Percentiles rank a stretch among this genome's conserved stretches.
phyloP scores from a whole-genome alignment of 2,329 filamentous ascomycete genomes.

The Fusarium compactum region DNA sequence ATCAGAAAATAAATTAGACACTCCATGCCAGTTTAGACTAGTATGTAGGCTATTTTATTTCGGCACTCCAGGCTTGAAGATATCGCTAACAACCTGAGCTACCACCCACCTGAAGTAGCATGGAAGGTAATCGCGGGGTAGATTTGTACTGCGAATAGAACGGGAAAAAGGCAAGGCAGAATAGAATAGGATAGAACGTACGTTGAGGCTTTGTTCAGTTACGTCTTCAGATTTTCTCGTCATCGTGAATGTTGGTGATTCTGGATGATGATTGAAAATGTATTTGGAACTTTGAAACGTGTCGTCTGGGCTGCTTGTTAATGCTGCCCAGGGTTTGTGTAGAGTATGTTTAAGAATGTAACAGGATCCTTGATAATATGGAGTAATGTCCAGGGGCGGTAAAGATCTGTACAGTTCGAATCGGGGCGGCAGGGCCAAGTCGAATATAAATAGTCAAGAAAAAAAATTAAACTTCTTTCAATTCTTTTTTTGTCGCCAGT shows the following conservation, averaged over 20 bases:
- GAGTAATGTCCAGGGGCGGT: constrained; percentile 42
- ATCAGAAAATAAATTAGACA: background rate
- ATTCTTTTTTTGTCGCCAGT: background rate
- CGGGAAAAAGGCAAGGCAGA: background rate
- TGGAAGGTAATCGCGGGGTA: background rate
- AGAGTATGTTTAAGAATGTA: constrained; percentile 45
- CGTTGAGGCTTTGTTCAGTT: background rate
- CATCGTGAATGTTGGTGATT: background rate
- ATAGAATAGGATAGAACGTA: background rate
- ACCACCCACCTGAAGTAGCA: background rate
- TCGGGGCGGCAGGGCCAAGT: background rate
- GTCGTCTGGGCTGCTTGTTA: constrained; percentile 8
- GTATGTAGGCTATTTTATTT: background rate
- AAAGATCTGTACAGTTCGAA: constrained; percentile 39
- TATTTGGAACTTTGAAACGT: background rate
- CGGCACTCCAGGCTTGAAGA: background rate
- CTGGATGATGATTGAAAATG: background rate
- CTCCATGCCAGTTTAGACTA: background rate
- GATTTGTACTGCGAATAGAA: background rate
- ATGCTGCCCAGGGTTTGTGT: constrained; percentile 38
- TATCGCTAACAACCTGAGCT: background rate
- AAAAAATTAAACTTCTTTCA: background rate
- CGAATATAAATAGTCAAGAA: background rate
- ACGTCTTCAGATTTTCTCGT: background rate
- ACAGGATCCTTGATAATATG: constrained; percentile 38